Evolutionary conservation across 768 basidiomycete species (phyloP).

Genomic region (Xerocomellus intermedius): DNA sequence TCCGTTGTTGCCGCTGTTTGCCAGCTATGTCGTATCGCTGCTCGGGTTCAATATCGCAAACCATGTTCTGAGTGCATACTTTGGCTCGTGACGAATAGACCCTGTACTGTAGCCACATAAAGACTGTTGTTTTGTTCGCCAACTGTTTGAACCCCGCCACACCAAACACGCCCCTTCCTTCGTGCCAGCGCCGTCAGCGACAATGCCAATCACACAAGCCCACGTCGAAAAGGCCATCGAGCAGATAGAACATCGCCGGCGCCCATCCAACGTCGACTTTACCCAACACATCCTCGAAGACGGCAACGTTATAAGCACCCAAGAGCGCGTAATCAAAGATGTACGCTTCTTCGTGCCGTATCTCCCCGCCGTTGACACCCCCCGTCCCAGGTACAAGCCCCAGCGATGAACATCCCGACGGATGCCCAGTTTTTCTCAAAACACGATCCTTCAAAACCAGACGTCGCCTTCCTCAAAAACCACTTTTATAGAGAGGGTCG

Average conservation of each 20-base stretch:
- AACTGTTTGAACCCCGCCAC: conserved; percentile 30
- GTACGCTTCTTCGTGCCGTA: conserved; percentile 41
- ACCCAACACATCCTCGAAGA: conserved; percentile 93
- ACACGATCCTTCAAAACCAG: conserved; percentile 86
- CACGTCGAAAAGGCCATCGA: conserved; percentile 36
- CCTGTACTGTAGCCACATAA: conserved; percentile 8
- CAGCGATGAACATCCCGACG: conserved; percentile 89
- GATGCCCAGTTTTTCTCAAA: conserved; percentile 89
- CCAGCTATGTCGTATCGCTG: conserved; percentile 80
- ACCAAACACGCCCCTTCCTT: conserved; percentile 10
- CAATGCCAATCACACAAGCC: conserved; percentile 36
- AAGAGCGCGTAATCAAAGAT: conserved; percentile 95
- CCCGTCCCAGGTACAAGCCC: conserved; percentile 83
- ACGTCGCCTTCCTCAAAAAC: conserved; percentile 96
- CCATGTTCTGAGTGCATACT: conserved; percentile 78
- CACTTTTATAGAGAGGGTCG: conserved; percentile 98
- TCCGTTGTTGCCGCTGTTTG: conserved; percentile 84
- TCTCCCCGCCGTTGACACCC: conserved; percentile 6
- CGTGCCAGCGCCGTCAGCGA: conserved; percentile 13
- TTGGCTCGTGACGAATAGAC: conserved; percentile 44
- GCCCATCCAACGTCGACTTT: conserved; percentile 74
- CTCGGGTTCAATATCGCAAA: conserved; percentile 90
- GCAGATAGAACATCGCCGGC: conserved; percentile 42
- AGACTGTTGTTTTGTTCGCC: conserved; percentile 1
- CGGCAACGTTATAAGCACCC: conserved; percentile 86